Percentiles rank a stretch among this genome's conserved stretches.
These are phyloP conservation scores for Clohesyomyces aquaticus DNA, from an alignment of 495 filamentous ascomycete genomes.

Conservation along the genomic window DNA sequence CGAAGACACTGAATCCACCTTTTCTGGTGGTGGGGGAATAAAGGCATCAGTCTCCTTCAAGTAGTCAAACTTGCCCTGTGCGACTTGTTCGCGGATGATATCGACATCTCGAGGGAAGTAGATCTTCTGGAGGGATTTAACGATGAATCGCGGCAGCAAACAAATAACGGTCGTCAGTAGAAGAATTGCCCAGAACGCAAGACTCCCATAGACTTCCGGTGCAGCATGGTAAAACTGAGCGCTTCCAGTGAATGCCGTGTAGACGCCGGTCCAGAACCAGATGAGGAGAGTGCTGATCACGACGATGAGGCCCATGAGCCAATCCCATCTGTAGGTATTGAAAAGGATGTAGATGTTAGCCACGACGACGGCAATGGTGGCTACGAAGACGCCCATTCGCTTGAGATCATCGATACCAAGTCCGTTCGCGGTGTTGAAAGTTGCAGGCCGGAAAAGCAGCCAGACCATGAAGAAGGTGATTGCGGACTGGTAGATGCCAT, in stretches of 20 bases:
- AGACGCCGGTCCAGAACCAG: slow-evolving; percentile 96
- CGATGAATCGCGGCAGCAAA: slow-evolving; percentile 79
- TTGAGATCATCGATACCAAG: slow-evolving; percentile 72
- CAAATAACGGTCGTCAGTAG: slow-evolving; percentile 76
- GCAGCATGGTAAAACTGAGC: slow-evolving; percentile 77
- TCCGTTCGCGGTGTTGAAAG: slow-evolving; percentile 69
- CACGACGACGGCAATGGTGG: slow-evolving; percentile 72
- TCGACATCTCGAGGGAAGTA: slow-evolving; percentile 92
- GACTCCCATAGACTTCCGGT: slow-evolving; percentile 73
- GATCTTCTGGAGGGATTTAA: slow-evolving; percentile 89
- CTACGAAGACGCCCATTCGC: slow-evolving; percentile 83
- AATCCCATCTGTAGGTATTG: slow-evolving; percentile 98
- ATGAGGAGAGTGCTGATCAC: slow-evolving; percentile 80
- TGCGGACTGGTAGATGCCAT: slow-evolving; percentile 92
- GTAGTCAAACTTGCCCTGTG: slow-evolving; percentile 76
- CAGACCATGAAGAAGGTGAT: slow-evolving; percentile 93
- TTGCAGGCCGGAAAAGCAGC: slow-evolving; percentile 69
- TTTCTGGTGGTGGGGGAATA: slow-evolving; percentile 42
- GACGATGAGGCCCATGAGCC: slow-evolving; percentile 83
- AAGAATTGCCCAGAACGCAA: slow-evolving; percentile 84
- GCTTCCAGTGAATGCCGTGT: slow-evolving; percentile 69
- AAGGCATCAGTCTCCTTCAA: slow-evolving; percentile 60
- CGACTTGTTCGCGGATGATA: slow-evolving; percentile 91
- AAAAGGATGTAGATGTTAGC: slow-evolving; percentile 94
- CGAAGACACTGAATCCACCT: slow-evolving; percentile 57